Conservation (phyloP, 345 rosid genomes). For the Eucalyptus albens region DNA sequence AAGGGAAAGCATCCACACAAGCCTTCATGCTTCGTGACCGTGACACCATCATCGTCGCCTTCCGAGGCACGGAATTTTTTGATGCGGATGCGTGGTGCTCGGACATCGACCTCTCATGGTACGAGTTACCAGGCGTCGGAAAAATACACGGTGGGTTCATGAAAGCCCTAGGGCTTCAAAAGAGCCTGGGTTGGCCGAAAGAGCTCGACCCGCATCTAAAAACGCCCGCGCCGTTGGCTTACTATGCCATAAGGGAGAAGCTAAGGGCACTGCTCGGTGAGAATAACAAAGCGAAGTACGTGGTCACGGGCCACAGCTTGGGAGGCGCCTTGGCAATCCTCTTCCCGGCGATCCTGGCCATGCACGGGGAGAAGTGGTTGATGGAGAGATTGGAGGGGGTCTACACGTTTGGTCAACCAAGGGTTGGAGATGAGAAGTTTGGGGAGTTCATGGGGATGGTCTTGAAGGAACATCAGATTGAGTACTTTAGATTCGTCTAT, state of each 20-base stretch:
- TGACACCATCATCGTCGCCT: conserved; percentile 16
- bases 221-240: conserved; percentile 15
- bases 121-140: conserved; percentile 12
- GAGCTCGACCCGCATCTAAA: not conserved
- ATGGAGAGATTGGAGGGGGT: conserved; percentile 43
- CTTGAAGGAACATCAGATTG: conserved; percentile 14
- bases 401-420: conserved; percentile 72
- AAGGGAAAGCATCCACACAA: conserved; percentile 3
- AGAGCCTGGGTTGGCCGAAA: not conserved
- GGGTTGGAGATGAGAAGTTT: conserved; percentile 44
- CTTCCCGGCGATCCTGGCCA: conserved; percentile 35
- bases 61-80: conserved; percentile 32
- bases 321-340: conserved; percentile 56
- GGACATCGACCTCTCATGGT: conserved; percentile 34
- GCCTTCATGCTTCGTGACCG: conserved; percentile 17
- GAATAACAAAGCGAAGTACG: conserved; percentile 20
- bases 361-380: conserved; percentile 27
- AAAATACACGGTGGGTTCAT: conserved; percentile 54
- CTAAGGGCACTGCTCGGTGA: conserved; percentile 6
- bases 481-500: conserved; percentile 49
- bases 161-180: conserved; percentile 43
- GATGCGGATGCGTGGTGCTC: conserved; percentile 37
- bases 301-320: conserved; percentile 64
- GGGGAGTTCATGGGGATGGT: conserved; percentile 25
- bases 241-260: conserved; percentile 29